Conservation (phyloP, 2,329 filamentous ascomycete genomes). For the Trichophyton rubrum region DNA sequence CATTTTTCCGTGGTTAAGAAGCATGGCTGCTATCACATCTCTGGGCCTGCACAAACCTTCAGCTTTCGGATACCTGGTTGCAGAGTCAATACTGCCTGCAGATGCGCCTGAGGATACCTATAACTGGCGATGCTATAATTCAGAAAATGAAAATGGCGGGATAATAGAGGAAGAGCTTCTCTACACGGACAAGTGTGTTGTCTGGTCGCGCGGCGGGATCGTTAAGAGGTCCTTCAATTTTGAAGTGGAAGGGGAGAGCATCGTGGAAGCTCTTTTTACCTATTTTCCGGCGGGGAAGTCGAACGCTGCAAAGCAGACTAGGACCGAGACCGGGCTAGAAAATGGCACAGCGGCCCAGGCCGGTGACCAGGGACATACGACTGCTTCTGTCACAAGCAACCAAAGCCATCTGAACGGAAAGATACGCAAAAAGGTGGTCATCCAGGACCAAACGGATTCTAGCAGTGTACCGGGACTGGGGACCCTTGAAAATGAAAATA, state of each 20-base stretch:
- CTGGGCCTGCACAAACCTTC: constrained; percentile 82
- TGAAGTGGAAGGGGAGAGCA: constrained; percentile 70
- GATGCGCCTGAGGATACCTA: constrained; percentile 55
- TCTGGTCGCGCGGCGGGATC: constrained; percentile 79
- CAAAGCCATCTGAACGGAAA: constrained; percentile 5
- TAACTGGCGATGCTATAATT: constrained; percentile 56
- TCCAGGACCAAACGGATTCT: constrained; percentile 7
- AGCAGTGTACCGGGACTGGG: constrained; percentile 9
- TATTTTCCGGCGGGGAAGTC: constrained; percentile 51
- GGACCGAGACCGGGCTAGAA: background rate
- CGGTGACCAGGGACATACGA: background rate
- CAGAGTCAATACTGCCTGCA: constrained; percentile 61
- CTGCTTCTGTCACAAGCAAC: background rate
- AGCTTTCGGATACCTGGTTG: constrained; percentile 68
- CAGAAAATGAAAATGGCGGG: constrained; percentile 31
- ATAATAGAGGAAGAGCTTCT: constrained; percentile 65
- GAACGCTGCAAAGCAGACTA: constrained; percentile 11
- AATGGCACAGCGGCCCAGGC: background rate
- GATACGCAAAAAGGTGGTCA: constrained; percentile 11
- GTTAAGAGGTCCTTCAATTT: constrained; percentile 80
- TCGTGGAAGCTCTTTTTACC: constrained; percentile 76
- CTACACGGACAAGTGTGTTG: constrained; percentile 59
- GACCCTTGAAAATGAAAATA: constrained; percentile 25
- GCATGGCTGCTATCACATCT: constrained; percentile 83
- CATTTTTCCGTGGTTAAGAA: constrained; percentile 11